Conservation (phyloP, 2,329 filamentous ascomycete genomes). For the Knufia petricola region DNA sequence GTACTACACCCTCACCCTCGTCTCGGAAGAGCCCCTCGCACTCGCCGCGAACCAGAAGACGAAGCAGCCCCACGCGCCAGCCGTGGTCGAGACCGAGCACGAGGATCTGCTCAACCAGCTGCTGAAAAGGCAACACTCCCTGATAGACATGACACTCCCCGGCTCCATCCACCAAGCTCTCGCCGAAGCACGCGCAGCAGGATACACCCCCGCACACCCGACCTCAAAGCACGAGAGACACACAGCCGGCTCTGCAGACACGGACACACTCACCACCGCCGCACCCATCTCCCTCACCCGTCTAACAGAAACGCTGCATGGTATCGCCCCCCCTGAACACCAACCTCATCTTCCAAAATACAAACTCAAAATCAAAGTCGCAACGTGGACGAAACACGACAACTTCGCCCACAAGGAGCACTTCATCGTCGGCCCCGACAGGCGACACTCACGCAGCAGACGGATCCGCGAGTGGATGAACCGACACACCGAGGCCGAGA, state of each 20-base stretch:
- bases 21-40: not conserved
- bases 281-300: not conserved
- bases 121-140: not conserved
- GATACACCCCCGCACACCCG: not conserved
- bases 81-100: not conserved
- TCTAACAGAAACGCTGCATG: not conserved
- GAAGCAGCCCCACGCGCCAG: not conserved
- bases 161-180: not conserved
- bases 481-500: too few relatives aligned
- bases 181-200: not conserved
- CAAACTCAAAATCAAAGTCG: not conserved
- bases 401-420: constrained; percentile 13
- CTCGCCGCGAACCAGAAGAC: not conserved
- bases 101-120: not conserved
- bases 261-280: not conserved
- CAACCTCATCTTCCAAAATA: not conserved
- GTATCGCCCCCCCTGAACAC: not conserved
- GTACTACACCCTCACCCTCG: constrained; percentile 6
- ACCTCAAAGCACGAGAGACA: not conserved
- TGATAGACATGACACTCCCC: not conserved
- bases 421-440: constrained; percentile 13
- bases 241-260: too few relatives aligned
- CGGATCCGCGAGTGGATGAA: constrained; percentile 11
- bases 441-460: constrained; percentile 12
- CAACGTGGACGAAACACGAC: constrained; percentile 9